Base-by-base conservation (phyloP, 306 rosid genomes). In the Lathyrus aphaca region DNA sequence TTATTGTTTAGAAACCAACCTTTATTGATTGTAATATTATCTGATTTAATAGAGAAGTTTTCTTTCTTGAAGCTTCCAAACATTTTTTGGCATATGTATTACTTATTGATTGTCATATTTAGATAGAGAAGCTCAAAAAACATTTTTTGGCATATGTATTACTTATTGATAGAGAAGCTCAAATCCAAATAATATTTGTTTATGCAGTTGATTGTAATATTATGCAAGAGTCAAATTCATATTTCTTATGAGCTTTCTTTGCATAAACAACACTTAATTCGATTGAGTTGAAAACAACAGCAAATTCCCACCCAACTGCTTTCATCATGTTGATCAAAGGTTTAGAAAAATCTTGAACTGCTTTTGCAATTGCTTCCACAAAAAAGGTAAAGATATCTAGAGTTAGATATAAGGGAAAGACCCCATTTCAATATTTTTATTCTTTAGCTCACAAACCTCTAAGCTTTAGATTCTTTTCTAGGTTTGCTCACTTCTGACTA, bases 291-390 rank as follows among this genome's bases (percentile, higher is more conserved):
- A 97, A 96, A 21, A 97, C 99, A 59, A 97, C 87, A 80, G 91
- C 99, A 27, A 95, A 97, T 86, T 95, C 97, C 99, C 99, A 95
- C 48, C 95, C 97, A 68, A 97, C 95, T 5, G 97, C 97, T 85
- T 95, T 91, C 99, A 95, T 89, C 99, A 95, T 95, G 84, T 91
- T 95, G 73, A 95, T 95, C 83, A 95, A 67, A 14, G 97, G 99
- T 76, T 95, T 95, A n/a, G 96, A 87, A 79, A 95, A 95, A 75
- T 91, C 97, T 50, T 95, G 99, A 74, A 91, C 86, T 60, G 96
- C 92, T 84, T 87, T 91, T 5, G 87, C 88, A 61, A 95, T 80
- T 57, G 91, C 89, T 83, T 95, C 99, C 50, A 86, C 86, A 9
- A 83, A 61, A 21, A 95, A 89, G 17, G 72, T 87, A 72, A 95